Base-by-base conservation (phyloP, 2,329 filamentous ascomycete species). In the Sporothrix brasiliensis region DNA sequence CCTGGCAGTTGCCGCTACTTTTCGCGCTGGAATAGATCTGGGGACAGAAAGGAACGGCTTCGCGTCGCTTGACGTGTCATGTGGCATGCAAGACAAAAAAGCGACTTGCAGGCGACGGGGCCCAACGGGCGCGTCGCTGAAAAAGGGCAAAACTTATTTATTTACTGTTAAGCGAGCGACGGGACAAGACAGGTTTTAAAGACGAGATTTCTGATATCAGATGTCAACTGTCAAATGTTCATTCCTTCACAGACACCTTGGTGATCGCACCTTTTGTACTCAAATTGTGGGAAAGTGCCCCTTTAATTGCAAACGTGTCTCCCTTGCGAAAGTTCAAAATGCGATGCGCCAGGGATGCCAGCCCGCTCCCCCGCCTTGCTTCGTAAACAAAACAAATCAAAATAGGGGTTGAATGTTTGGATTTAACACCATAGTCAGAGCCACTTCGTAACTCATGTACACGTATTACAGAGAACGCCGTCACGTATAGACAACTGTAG, bases 361-460 rank as follows among this genome's bases (percentile, higher is more conserved):
- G 52, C 24, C 52, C 4, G 5, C 27, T 21, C 3, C 19, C 58
- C 39, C 58, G 58, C 58, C 58, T 61, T 47, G 58, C 39, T 47
- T 47, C 21, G 16, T 19, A 27, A 63, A 16, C 5, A 44, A 61
- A 60, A 60, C 56, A 60, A 60, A 60, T 61, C 50, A 61, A 61
- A 61, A 61, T 61, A 61, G 56, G 56, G 56, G 56, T 53, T n/a
- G 13, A 44, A 44, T 44, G 47, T 49, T 16, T 10, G n/a, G 27
- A 13, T 27, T 34, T 9, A 9, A 7, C 34, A 34, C 34, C 5
- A 34, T 1, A 34, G 5, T 34, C 4, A 34, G 34, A 34, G 34
- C 34, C 34, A 34, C 34, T 34, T 34, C 34, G 34, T 5, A 7
- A 34, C 34, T 34, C 34, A 34, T 7, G 34, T 34, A 7, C 34